Base-by-base conservation (phyloP, 108 stramenopile genomes). In the Mediolabrus comicus region DNA sequence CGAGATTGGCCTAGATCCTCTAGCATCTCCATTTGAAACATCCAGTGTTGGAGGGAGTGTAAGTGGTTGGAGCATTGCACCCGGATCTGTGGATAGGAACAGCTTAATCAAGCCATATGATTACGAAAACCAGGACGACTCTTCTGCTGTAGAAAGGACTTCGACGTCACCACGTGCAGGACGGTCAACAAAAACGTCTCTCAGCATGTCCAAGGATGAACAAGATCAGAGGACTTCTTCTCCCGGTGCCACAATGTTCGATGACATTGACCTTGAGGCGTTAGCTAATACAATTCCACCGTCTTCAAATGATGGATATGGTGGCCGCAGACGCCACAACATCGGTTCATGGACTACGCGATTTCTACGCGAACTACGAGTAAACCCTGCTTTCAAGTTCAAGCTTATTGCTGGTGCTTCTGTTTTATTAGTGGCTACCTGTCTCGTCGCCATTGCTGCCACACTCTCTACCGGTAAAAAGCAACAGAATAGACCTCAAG, bases 1-100 rank as follows among this genome's bases (percentile, higher is more conserved):
- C 16, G 82, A 86, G 49, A 69, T 75, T 30, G 36, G 52, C 4
- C 80, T 83, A 25, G 88, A 92, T 76, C 89, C 89, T 38, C 64
- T 92, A 16, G 82, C 84, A 12, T 79, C 82, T 22, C 46, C 77
- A 28, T 58, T 51, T 11, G 59, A 53, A 27, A 59, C 56, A 31
- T 62, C 55, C 19, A 68, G 63, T 26, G 33, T 67, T 19, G 60
- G 65, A 13, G 65, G 53, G 12, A 16, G 32, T 29, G 51, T 65
- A n/a, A 58, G 79, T 26, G 72, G 65, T 0, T 72, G 70, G 66
- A 79, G 77, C 53, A 22, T 72, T 22, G 65, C 62, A 43, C 52
- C 39, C 8, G 65, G 64, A 1, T 32, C 60, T 25, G 27, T 72
- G 16, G 68, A 64, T 14, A 63, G 31, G 33, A 65, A 66, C 8